Percentiles rank a stretch among this genome's conserved stretches.
Evolutionary conservation across 2,329 filamentous ascomycete species (phyloP).

Genomic region (Claviceps paspali): DNA sequence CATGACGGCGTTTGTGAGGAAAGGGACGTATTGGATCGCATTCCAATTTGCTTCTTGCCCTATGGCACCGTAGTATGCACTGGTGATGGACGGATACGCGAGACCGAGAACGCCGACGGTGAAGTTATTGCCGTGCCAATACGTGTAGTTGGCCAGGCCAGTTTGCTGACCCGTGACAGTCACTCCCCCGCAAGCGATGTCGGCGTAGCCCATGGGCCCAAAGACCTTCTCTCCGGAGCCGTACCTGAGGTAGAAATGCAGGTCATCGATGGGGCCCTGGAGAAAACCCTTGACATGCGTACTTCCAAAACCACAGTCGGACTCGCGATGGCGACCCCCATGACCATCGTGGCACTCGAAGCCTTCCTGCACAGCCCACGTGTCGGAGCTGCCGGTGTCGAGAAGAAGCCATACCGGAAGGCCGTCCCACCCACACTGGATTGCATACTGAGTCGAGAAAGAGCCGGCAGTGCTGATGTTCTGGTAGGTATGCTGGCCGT

Average conservation of each 20-base stretch:
- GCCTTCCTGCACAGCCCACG: constrained; percentile 27
- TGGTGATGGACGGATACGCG: constrained; percentile 34
- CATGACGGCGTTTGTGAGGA: constrained; percentile 31
- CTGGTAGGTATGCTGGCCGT: constrained; percentile 15
- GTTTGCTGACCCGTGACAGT: constrained; percentile 30
- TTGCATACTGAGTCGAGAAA: constrained; percentile 27
- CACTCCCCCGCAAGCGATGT: constrained; percentile 30
- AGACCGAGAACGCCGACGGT: constrained; percentile 36
- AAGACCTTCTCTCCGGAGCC: constrained; percentile 32
- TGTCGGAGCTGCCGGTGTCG: constrained; percentile 37
- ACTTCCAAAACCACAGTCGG: constrained; percentile 26
- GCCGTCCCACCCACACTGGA: constrained; percentile 25
- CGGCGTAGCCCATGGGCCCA: constrained; percentile 31
- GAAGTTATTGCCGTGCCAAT: constrained; percentile 36
- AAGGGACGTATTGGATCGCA: constrained; percentile 28
- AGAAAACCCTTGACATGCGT: constrained; percentile 24
- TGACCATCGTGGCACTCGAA: constrained; percentile 27
- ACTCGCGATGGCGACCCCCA: constrained; percentile 16
- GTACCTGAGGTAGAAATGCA: constrained; percentile 32
- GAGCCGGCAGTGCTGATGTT: constrained; percentile 23
- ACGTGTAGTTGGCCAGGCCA: constrained; percentile 31
- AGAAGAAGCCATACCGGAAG: constrained; percentile 26
- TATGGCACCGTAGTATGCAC: constrained; percentile 26
- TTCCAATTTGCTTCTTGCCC: constrained; percentile 23
- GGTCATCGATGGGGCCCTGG: constrained; percentile 20